phyloP scores from a whole-genome alignment of 169 alveolate genomes.

The Eimeria brunetti region DNA sequence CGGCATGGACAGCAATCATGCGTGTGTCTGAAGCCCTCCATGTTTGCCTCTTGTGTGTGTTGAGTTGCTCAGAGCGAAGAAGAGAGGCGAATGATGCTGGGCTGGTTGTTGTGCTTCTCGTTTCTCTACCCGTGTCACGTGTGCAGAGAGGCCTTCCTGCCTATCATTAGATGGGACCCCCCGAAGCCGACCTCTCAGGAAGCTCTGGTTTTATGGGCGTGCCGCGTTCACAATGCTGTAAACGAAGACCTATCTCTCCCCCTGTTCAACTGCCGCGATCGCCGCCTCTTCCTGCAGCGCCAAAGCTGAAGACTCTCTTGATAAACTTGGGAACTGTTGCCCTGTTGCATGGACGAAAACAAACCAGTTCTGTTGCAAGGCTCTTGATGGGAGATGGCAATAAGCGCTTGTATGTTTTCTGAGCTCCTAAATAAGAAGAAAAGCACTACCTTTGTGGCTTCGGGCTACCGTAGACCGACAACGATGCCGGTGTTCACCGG shows the following conservation, averaged over 20 bases:
- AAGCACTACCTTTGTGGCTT: neutral
- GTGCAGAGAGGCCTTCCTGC: slow-evolving; percentile 87
- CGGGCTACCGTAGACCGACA: neutral
- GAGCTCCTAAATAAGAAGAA: neutral
- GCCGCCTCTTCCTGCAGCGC: slow-evolving; percentile 21
- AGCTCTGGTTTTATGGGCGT: slow-evolving; percentile 86
- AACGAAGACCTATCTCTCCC: slow-evolving; percentile 85
- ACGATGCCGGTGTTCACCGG: neutral
- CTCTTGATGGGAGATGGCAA: neutral
- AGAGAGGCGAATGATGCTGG: slow-evolving; percentile 80
- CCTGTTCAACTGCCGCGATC: slow-evolving; percentile 31
- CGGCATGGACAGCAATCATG: neutral
- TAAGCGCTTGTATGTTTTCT: neutral
- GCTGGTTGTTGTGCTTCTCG: slow-evolving; percentile 88
- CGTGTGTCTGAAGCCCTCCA: neutral
- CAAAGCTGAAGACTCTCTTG: neutral
- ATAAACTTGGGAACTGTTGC: neutral
- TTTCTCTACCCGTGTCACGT: slow-evolving; percentile 89
- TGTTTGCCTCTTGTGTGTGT: neutral
- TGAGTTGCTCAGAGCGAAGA: slow-evolving; percentile 71
- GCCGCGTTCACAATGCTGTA: slow-evolving; percentile 88
- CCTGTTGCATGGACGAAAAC: neutral
- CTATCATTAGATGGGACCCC: slow-evolving; percentile 82
- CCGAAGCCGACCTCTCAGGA: slow-evolving; percentile 82
- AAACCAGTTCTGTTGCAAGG: neutral